These are phyloP conservation scores for Ogataea thermomethanolica DNA, from an alignment of 805 yeast genomes.

Conservation along the genomic window DNA sequence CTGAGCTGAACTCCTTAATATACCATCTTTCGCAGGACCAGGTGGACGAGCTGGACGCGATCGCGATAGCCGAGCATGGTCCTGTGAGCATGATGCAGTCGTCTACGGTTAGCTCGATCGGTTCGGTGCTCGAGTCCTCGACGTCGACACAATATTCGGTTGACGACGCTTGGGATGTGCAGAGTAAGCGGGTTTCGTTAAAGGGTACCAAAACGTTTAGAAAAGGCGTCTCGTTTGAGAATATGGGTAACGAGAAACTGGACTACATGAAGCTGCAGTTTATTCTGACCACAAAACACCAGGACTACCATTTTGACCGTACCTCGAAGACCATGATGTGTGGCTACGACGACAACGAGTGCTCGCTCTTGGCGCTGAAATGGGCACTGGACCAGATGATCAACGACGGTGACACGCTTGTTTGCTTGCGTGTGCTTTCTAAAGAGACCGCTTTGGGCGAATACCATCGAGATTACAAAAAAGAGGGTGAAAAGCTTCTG, in stretches of 20 bases:
- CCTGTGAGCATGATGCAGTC: constrained; percentile 20
- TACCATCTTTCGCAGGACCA: constrained; percentile 25
- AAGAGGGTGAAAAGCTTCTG: constrained; percentile 34
- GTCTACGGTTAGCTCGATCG: constrained; percentile 13
- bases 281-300: constrained; percentile 39
- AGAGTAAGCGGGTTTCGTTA: constrained; percentile 8
- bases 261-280: constrained; percentile 31
- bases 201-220: constrained; percentile 19
- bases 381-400: constrained; percentile 45
- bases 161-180: constrained; percentile 3
- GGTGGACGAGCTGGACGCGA: constrained; percentile 11
- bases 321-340: constrained; percentile 41
- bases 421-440: constrained; percentile 42
- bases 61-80: constrained; percentile 1
- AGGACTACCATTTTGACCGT: constrained; percentile 33
- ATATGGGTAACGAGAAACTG: constrained; percentile 35
- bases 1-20: constrained; percentile 28
- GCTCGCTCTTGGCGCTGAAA: constrained; percentile 40
- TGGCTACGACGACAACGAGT: constrained; percentile 41
- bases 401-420: constrained; percentile 44
- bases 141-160: not conserved
- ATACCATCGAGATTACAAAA: constrained; percentile 27
- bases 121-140: constrained; percentile 1
- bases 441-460: constrained; percentile 26
- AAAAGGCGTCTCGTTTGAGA: constrained; percentile 41